These are phyloP conservation scores for Limonium bicolor DNA, from an alignment of 148 eudicot genomes.

Conservation along the genomic window DNA sequence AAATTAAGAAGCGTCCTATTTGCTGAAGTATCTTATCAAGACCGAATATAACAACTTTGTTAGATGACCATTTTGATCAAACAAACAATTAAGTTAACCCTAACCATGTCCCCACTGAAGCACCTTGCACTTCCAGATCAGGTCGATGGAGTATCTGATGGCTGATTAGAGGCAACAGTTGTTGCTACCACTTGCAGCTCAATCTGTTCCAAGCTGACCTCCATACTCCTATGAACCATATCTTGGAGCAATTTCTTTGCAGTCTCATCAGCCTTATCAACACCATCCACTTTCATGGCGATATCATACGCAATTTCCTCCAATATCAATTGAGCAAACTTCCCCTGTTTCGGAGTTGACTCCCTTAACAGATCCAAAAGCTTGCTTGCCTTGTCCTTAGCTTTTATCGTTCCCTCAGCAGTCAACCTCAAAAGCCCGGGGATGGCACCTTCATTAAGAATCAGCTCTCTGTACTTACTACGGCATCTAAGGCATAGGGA, in stretches of 20 bases:
- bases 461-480: conserved; percentile 47
- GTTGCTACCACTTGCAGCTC: conserved; percentile 24
- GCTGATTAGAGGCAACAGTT: conserved; percentile 13
- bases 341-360: conserved; percentile 27
- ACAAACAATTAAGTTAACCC: no score
- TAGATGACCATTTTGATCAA: no score
- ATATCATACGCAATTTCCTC: conserved; percentile 41
- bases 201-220: conserved; percentile 25
- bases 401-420: conserved; percentile 47
- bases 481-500: conserved; percentile 41
- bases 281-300: conserved; percentile 34
- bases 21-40: no score
- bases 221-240: conserved; percentile 53
- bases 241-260: conserved; percentile 47
- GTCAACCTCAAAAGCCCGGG: conserved; percentile 62
- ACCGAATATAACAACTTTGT: no score
- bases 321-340: conserved; percentile 24
- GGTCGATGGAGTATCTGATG: no score
- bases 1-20: no score
- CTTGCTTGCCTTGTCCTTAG: conserved; percentile 39
- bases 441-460: conserved; percentile 62
- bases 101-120: no score
- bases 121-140: no score
- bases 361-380: conserved; percentile 49
- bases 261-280: conserved; percentile 49